phyloP scores from a whole-genome alignment of 495 filamentous ascomycete genomes.

The Thozetella sp. region DNA sequence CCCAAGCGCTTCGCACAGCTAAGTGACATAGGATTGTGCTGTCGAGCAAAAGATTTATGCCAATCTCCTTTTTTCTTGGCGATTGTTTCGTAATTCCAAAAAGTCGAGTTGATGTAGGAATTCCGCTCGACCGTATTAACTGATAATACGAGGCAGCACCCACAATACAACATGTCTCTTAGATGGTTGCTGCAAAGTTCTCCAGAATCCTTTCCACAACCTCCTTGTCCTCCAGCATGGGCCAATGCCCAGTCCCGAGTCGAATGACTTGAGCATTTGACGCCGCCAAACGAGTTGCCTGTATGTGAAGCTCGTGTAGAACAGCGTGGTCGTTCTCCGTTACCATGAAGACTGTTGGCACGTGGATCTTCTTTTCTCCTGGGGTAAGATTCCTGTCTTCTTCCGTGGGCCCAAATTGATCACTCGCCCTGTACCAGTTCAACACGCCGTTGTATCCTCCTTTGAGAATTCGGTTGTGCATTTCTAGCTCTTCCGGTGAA shows the following conservation, averaged over 20 bases:
- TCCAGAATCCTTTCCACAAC: slow-evolving; percentile 13
- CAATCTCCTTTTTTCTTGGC: no score
- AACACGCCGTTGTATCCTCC: slow-evolving; percentile 11
- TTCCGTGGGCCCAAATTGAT: slow-evolving; percentile 4
- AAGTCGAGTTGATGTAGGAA: no score
- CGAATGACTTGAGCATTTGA: slow-evolving; percentile 10
- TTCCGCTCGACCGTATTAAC: no score
- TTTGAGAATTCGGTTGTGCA: slow-evolving; percentile 14
- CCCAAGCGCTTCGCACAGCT: no score
- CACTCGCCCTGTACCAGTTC: slow-evolving; percentile 20
- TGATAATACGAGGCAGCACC: no score
- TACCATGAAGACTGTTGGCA: slow-evolving; percentile 5
- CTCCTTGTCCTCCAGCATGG: slow-evolving; percentile 15
- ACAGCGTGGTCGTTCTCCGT: slow-evolving; percentile 12
- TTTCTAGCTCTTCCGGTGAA: slow-evolving; percentile 7
- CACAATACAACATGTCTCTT: no score
- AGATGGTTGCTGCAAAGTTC: slow-evolving; percentile 4
- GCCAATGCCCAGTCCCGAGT: slow-evolving; percentile 18
- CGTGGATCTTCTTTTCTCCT: slow-evolving; percentile 6
- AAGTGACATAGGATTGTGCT: no score
- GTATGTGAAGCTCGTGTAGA: background rate
- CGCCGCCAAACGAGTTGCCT: slow-evolving; percentile 7
- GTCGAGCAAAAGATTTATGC: no score
- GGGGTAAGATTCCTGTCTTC: slow-evolving; percentile 7
- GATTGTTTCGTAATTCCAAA: no score